Evolutionary conservation across 2,329 filamentous ascomycete genomes (phyloP).

Genomic region (Xylariaceae sp.): DNA sequence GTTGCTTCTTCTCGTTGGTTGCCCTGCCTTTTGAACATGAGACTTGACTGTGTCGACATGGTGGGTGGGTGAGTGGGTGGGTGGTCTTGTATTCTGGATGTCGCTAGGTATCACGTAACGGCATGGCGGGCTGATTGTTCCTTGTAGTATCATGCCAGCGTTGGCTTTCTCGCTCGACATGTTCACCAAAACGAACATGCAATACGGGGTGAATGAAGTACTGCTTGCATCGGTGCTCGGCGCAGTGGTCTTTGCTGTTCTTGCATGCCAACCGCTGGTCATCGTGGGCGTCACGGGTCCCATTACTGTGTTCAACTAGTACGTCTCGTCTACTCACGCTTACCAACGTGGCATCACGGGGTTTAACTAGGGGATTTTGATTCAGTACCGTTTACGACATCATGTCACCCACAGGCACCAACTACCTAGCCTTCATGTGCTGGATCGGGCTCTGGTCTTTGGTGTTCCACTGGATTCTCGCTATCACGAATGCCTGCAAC

Average conservation of each 20-base stretch:
- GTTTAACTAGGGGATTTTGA: too few relatives aligned
- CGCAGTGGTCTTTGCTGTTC: constrained; percentile 76
- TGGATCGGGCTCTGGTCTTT: constrained; percentile 91
- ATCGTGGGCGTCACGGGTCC: constrained; percentile 91
- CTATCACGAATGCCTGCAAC: constrained; percentile 85
- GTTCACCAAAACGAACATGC: constrained; percentile 84
- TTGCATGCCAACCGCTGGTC: constrained; percentile 82
- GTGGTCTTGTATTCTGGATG: too few relatives aligned
- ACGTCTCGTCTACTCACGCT: constrained; percentile 28
- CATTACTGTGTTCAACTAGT: constrained; percentile 93
- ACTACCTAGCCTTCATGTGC: constrained; percentile 88
- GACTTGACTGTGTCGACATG: too few relatives aligned
- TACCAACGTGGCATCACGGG: too few relatives aligned
- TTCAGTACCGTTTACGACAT: constrained; percentile 83
- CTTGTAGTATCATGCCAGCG: constrained; percentile 75
- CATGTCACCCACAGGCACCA: constrained; percentile 72
- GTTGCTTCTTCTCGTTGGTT: constrained; percentile 1
- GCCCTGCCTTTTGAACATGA: neutral
- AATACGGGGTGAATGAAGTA: constrained; percentile 90
- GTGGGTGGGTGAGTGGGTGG: too few relatives aligned
- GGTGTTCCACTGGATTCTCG: constrained; percentile 81
- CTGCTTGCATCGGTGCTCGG: constrained; percentile 84
- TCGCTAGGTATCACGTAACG: too few relatives aligned
- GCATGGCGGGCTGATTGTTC: neutral
- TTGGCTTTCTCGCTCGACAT: constrained; percentile 90